Percentiles rank a stretch among this genome's conserved stretches.
Conservation (phyloP, 495 filamentous ascomycete genomes). For the Penicillium macrosclerotiorum region DNA sequence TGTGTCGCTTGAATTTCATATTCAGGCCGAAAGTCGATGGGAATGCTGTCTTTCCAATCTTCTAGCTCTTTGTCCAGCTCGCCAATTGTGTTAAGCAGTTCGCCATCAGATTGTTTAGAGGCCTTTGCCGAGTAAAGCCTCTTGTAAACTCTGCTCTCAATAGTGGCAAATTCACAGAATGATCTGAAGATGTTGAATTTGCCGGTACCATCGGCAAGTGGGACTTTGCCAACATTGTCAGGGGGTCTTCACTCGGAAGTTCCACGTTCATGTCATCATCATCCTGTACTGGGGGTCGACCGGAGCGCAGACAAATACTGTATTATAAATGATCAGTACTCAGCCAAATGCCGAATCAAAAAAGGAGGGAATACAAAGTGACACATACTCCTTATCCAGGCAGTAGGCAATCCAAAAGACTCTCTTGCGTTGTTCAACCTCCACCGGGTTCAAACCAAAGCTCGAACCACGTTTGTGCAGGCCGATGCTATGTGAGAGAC, state of each 20-base stretch:
- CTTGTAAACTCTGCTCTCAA: conserved; percentile 93
- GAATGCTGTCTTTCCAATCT: conserved; percentile 94
- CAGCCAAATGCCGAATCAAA: background rate
- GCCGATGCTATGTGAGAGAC: conserved; percentile 90
- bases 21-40: conserved; percentile 90
- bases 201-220: conserved; percentile 81
- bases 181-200: conserved; percentile 92
- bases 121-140: conserved; percentile 91
- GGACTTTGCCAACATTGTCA: conserved; percentile 92
- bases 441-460: conserved; percentile 85
- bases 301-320: conserved; percentile 86
- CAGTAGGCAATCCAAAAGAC: conserved; percentile 99
- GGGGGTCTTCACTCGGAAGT: conserved; percentile 86
- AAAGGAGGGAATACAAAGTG: background rate
- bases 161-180: conserved; percentile 86
- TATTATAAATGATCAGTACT: background rate
- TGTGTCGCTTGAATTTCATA: conserved; percentile 90
- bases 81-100: conserved; percentile 92
- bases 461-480: conserved; percentile 88
- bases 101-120: conserved; percentile 86
- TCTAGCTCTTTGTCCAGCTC: conserved; percentile 92
- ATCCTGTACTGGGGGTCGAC: conserved; percentile 89
- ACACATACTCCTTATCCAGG: conserved; percentile 79
- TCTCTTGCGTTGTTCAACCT: conserved; percentile 91
- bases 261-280: conserved; percentile 99